Base-by-base conservation (phyloP, 345 rosid genomes). In the Populus simonii region DNA sequence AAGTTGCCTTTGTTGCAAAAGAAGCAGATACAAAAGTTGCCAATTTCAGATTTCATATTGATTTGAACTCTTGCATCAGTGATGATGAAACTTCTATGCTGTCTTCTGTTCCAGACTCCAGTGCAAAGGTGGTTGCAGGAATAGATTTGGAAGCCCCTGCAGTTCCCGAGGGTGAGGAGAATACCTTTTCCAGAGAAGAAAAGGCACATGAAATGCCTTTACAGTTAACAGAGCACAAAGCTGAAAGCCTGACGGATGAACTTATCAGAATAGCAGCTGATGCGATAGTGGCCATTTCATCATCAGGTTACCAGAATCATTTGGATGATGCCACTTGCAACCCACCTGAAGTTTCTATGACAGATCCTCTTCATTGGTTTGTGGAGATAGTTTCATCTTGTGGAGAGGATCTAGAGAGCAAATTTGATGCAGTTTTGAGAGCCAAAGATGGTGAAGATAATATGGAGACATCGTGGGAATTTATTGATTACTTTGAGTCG, bases 131-230 rank as follows among this genome's bases (percentile, higher is more conserved):
- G 63, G 73, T 78, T 62, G 78, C 73, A 8, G 85, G 82, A 76
- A 88, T 93, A 75, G 97, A 95, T 85, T 90, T 95, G 86, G 99
- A 95, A 88, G 96, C 90, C 51, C 92, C 90, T 8, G 74, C 83
- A 31, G 76, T 70, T 83, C 91, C 80, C 6, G 97, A 92, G 71
- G 69, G 82, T 25, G 93, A 89, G 76, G 93, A 90, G 73, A 76
- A 73, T 78, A 84, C 71, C 66, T 59, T 80, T 81, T 71, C 41
- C 38, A 84, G 63, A 62, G 89, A 85, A 51, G 89, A 79, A 70
- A 80, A 83, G 74, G 80, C 71, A 35, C 47, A 59, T 72, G 91
- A 74, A 78, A 81, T 39, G 65, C 77, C 82, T 66, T 38, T 74
- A 70, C 80, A 69, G 69, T 75, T 78, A 61, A 20, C 74, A 29